Percentiles rank a stretch among this genome's conserved stretches.
Evolutionary conservation across 2,329 filamentous ascomycete species (phyloP).

Genomic region (Paracoccidioides lutzii): DNA sequence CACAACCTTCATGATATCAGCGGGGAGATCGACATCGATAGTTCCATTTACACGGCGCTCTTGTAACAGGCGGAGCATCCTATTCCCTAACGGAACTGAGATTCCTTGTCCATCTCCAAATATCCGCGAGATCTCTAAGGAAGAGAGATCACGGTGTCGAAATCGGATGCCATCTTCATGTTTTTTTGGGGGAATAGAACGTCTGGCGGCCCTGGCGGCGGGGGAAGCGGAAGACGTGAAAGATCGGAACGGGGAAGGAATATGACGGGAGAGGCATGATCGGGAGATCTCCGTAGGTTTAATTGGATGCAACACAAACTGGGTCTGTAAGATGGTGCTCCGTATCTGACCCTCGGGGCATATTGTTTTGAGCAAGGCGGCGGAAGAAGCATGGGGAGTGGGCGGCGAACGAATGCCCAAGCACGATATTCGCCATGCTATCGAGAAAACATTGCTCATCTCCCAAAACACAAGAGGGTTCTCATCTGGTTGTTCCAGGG

Average conservation of each 20-base stretch:
- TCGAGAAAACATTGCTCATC: constrained; percentile 32
- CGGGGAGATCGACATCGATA: constrained; percentile 31
- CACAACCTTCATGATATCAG: constrained; percentile 24
- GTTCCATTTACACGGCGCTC: constrained; percentile 33
- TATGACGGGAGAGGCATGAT: not conserved
- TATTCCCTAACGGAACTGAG: constrained; percentile 23
- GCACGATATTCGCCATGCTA: constrained; percentile 31
- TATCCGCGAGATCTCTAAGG: constrained; percentile 14
- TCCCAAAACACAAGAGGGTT: not conserved
- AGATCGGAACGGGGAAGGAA: not conserved
- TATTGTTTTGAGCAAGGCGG: constrained; percentile 1
- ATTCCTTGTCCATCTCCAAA: constrained; percentile 22
- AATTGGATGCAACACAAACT: not conserved
- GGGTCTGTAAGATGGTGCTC: not conserved
- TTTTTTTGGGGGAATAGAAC: constrained; percentile 1
- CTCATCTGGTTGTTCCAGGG: not conserved
- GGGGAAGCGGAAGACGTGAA: not conserved
- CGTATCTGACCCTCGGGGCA: constrained; percentile 2
- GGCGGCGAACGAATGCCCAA: constrained; percentile 20
- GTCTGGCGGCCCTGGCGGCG: constrained; percentile 3
- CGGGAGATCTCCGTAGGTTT: not conserved
- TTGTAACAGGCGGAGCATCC: constrained; percentile 29
- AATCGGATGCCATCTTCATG: constrained; percentile 19
- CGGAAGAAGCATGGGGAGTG: constrained; percentile 7
- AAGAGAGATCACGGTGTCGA: constrained; percentile 20